Conservation (phyloP, 805 yeast genomes). For the Yarrowia sp. region DNA sequence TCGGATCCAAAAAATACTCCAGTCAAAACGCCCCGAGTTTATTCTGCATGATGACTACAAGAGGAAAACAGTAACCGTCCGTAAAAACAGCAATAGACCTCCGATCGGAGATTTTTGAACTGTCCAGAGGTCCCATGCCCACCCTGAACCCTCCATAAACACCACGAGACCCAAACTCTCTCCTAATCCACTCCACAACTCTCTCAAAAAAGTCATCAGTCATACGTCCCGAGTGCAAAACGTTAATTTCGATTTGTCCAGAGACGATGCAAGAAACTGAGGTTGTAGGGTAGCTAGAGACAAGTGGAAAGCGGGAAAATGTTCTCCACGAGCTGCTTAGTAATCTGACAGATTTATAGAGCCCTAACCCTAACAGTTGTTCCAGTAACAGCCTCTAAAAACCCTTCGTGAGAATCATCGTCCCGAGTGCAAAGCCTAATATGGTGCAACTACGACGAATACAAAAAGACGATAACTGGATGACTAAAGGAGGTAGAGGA, state of each 20-base stretch:
- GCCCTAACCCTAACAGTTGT: background rate
- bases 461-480: background rate
- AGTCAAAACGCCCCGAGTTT: constrained; percentile 18
- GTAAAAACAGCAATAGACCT: background rate
- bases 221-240: background rate
- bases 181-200: background rate
- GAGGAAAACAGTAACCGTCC: background rate
- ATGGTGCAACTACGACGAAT: background rate
- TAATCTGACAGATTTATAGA: background rate
- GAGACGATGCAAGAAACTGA: too few relatives aligned
- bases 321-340: too few relatives aligned
- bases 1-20: background rate
- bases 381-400: background rate
- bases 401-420: background rate
- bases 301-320: too few relatives aligned
- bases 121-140: background rate
- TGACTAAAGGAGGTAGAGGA: too few relatives aligned
- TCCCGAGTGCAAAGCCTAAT: background rate
- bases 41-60: background rate
- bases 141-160: too few relatives aligned
- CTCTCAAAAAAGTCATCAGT: background rate
- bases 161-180: too few relatives aligned
- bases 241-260: too few relatives aligned
- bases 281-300: background rate
- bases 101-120: background rate